Evolutionary conservation across 768 basidiomycete species (phyloP).

Genomic region (Termitomyces sp.): DNA sequence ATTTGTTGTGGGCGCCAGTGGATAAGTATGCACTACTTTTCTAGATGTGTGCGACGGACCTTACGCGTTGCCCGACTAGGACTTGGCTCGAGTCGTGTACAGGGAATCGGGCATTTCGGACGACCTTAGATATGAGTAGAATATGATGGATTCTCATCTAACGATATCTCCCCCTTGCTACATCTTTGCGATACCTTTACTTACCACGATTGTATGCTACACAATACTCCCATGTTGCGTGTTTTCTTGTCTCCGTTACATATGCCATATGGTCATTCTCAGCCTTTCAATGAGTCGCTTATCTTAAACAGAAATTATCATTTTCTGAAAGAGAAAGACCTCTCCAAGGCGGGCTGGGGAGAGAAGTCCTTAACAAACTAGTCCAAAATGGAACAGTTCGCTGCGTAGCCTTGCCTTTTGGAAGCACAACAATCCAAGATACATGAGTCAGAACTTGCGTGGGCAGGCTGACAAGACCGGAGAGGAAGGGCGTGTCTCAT

Average conservation of each 20-base stretch:
- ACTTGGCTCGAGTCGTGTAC: neutral
- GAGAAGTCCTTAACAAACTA: neutral
- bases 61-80: neutral
- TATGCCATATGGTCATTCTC: neutral
- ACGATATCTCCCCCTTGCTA: neutral
- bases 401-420: neutral
- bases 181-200: constrained; percentile 4
- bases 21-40: neutral
- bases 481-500: neutral
- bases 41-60: neutral
- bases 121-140: neutral
- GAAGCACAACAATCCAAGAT: neutral
- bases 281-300: neutral
- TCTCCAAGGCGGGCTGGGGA: neutral
- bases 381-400: neutral
- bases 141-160: neutral
- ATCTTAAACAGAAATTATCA: no score
- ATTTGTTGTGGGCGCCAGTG: neutral
- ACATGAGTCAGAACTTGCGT: neutral
- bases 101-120: neutral
- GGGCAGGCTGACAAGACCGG: neutral
- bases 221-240: neutral
- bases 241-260: neutral
- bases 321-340: no score
- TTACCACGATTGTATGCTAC: neutral